These are phyloP conservation scores for Podaxis mareebaensis DNA, from an alignment of 768 basidiomycete genomes.

Conservation along the genomic window DNA sequence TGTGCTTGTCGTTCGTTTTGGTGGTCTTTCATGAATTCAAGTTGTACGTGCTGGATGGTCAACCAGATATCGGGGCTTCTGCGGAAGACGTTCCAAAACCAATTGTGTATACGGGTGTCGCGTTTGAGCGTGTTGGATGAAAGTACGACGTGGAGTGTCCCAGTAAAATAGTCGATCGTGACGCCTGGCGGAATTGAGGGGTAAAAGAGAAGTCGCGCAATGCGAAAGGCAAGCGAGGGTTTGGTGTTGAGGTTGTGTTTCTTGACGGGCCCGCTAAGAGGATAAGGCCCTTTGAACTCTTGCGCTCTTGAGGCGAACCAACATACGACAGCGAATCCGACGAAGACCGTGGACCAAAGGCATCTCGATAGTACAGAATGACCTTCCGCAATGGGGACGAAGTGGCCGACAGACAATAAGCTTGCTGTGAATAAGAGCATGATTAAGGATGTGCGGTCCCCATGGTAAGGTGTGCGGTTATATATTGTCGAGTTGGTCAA, in stretches of 20 bases:
- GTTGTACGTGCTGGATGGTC: neutral
- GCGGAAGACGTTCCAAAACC: neutral
- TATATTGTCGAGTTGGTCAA: no score
- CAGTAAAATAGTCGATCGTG: neutral
- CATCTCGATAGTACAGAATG: no score
- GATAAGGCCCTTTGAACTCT: neutral
- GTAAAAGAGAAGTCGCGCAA: neutral
- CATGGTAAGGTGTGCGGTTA: no score
- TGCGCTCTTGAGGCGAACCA: neutral
- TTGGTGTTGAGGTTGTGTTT: neutral
- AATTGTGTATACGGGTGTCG: neutral
- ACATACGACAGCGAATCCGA: neutral
- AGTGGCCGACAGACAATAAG: no score
- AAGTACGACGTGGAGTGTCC: neutral
- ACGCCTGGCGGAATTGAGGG: neutral
- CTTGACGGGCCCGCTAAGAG: neutral
- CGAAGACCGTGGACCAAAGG: neutral
- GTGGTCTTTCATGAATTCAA: neutral
- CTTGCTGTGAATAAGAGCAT: no score
- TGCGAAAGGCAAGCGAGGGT: neutral
- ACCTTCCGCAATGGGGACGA: no score
- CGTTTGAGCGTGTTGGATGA: neutral
- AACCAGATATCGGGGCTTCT: neutral
- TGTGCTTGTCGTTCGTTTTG: neutral
- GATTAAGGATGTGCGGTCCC: no score